phyloP scores from a whole-genome alignment of 345 rosid genomes.

The Sisymbrium altissimum region DNA sequence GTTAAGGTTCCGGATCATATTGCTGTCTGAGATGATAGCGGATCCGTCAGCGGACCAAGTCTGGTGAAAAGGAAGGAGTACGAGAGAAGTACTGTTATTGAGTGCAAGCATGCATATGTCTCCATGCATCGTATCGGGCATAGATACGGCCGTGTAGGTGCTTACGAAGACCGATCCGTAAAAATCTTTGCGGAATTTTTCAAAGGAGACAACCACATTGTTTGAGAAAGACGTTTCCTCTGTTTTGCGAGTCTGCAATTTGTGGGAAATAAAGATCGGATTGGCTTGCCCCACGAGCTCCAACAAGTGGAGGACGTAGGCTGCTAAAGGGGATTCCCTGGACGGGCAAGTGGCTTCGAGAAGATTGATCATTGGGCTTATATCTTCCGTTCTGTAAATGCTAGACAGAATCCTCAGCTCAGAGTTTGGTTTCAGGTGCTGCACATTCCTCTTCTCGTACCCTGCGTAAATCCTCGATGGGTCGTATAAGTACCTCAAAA shows the following conservation, averaged over 20 bases:
- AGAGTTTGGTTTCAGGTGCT: slow-evolving; percentile 23
- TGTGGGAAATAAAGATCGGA: slow-evolving; percentile 52
- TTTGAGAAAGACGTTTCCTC: slow-evolving; percentile 32
- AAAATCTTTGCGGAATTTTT: slow-evolving; percentile 25
- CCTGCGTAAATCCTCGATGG: slow-evolving; percentile 50
- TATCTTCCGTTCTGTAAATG: slow-evolving; percentile 47
- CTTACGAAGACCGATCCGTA: slow-evolving; percentile 29
- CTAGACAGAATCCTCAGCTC: slow-evolving; percentile 47
- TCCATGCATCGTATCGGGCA: slow-evolving; percentile 50
- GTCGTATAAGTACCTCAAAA: slow-evolving; percentile 43
- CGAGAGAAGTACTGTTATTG: slow-evolving; percentile 43
- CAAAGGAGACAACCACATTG: slow-evolving; percentile 38
- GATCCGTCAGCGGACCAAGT: slow-evolving; percentile 44
- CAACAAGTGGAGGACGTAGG: slow-evolving; percentile 51
- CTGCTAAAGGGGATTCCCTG: slow-evolving; percentile 33
- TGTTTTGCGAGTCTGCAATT: slow-evolving; percentile 20
- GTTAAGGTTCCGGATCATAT: slow-evolving; percentile 35
- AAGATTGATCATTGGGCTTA: slow-evolving; percentile 31
- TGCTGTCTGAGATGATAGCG: slow-evolving; percentile 32
- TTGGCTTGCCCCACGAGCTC: slow-evolving; percentile 47
- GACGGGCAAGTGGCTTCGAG: slow-evolving; percentile 36
- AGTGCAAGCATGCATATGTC: slow-evolving; percentile 55
- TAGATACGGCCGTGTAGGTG: slow-evolving; percentile 32
- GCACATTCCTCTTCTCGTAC: slow-evolving; percentile 43
- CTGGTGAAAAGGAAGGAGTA: slow-evolving; percentile 56